These are phyloP conservation scores for Torulaspora gathmanii DNA, from an alignment of 805 yeast species.

Conservation along the genomic window DNA sequence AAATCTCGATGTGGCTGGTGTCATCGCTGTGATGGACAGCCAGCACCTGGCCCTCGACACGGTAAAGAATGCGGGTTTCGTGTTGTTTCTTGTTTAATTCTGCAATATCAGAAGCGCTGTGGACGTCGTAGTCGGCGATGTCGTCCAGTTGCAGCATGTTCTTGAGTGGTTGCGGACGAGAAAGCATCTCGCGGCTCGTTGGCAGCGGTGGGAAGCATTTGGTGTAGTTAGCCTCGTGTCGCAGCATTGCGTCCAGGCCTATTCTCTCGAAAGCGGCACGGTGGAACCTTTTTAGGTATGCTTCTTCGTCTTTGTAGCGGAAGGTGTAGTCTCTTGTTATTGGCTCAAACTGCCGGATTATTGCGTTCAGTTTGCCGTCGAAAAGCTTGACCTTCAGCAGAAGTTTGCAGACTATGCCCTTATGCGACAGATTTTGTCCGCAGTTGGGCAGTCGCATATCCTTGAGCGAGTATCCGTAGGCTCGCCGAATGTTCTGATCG, in stretches of 20 bases:
- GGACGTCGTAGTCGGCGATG: constrained; percentile 1
- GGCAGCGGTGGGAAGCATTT: constrained; percentile 11
- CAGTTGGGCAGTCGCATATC: constrained; percentile 7
- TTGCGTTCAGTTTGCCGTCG: constrained; percentile 22
- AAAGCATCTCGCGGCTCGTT: neutral
- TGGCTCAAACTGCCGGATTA: constrained; percentile 21
- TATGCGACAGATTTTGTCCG: constrained; percentile 22
- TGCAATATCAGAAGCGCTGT: constrained; percentile 3
- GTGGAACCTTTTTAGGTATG: constrained; percentile 1
- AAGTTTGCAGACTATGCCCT: constrained; percentile 28
- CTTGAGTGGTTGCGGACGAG: neutral
- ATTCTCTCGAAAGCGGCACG: constrained; percentile 4
- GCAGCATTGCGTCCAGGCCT: constrained; percentile 4
- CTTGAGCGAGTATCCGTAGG: constrained; percentile 8
- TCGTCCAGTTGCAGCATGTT: constrained; percentile 1
- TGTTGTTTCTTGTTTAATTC: neutral
- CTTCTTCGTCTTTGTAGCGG: constrained; percentile 5
- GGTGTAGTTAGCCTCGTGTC: constrained; percentile 4
- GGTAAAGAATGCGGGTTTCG: neutral
- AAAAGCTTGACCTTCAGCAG: constrained; percentile 19
- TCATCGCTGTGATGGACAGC: constrained; percentile 1
- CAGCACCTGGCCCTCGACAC: constrained; percentile 12
- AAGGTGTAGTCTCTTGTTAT: constrained; percentile 8
- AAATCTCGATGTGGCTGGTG: constrained; percentile 4
- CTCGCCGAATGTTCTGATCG: constrained; percentile 6